Evolutionary conservation across 441 rosid species (phyloP).

Genomic region (Arabidopsis hybrid): DNA sequence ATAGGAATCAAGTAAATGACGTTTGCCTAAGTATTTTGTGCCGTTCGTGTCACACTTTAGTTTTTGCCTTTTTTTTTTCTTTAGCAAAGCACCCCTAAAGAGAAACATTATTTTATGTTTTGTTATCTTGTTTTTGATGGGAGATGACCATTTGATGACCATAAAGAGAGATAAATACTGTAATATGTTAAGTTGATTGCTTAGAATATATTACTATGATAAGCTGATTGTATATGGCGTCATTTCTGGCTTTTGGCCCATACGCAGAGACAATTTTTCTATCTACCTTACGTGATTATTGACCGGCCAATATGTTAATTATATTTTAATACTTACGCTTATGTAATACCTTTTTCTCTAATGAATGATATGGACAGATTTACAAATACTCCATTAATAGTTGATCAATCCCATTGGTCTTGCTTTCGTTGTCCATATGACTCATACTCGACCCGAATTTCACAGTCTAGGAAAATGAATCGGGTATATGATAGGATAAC

Average conservation of each 20-base stretch:
- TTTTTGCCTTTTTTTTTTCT: background rate
- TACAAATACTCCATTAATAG: background rate
- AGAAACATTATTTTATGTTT: constrained; percentile 35
- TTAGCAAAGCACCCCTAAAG: constrained; percentile 39
- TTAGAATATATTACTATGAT: background rate
- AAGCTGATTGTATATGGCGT: constrained; percentile 13
- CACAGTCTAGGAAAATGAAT: background rate
- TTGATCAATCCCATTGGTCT: background rate
- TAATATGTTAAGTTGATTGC: background rate
- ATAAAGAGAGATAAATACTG: constrained; percentile 14
- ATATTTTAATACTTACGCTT: constrained; percentile 25
- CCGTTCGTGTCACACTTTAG: constrained; percentile 40
- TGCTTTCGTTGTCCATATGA: background rate
- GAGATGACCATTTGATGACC: constrained; percentile 41
- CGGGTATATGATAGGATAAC: background rate
- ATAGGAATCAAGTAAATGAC: constrained; percentile 22
- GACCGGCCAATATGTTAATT: constrained; percentile 21
- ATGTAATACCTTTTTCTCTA: constrained; percentile 18
- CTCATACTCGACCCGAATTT: background rate
- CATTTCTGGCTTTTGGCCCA: constrained; percentile 44
- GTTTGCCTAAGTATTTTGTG: constrained; percentile 20
- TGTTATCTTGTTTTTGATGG: constrained; percentile 35
- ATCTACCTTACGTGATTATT: constrained; percentile 30
- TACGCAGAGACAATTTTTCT: constrained; percentile 24
- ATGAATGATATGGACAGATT: constrained; percentile 5